Percentiles rank a stretch among this genome's conserved stretches.
Conservation (phyloP, 306 rosid genomes). For the Begonia fuchsioides region DNA sequence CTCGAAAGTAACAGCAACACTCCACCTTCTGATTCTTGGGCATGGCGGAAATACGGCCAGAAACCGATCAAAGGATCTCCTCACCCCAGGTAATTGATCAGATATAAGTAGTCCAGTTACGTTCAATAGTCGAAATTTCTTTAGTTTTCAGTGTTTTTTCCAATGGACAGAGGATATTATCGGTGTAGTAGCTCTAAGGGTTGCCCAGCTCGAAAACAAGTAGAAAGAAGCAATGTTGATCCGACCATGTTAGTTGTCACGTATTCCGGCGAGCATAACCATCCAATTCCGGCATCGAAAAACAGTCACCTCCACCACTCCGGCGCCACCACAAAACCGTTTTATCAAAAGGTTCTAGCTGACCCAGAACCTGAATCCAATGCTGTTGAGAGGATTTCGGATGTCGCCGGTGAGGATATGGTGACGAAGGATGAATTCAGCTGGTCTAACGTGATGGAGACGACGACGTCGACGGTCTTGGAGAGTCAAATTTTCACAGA, state of each 20-base stretch:
- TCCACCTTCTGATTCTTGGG: constrained; percentile 91
- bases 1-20: constrained; percentile 30
- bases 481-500: constrained; percentile 44
- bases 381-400: constrained; percentile 22
- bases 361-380: constrained; percentile 11
- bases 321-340: constrained; percentile 2
- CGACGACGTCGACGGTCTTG: constrained; percentile 38
- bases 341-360: background rate
- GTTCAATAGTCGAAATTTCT: too few relatives aligned
- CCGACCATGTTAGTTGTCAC: constrained; percentile 82
- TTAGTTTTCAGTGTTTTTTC: too few relatives aligned
- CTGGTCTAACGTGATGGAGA: constrained; percentile 63
- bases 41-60: constrained; percentile 96
- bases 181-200: constrained; percentile 58
- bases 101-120: too few relatives aligned
- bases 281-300: constrained; percentile 61
- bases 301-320: constrained; percentile 21
- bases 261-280: constrained; percentile 82
- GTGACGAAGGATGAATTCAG: constrained; percentile 30
- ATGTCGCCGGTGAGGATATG: constrained; percentile 20
- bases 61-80: constrained; percentile 99
- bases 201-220: constrained; percentile 94
- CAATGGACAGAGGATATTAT: constrained; percentile 39
- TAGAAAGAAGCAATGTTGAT: constrained; percentile 69
- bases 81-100: constrained; percentile 53